phyloP scores from a whole-genome alignment of 805 yeast species.

The Schwanniomyces polymorphus region DNA sequence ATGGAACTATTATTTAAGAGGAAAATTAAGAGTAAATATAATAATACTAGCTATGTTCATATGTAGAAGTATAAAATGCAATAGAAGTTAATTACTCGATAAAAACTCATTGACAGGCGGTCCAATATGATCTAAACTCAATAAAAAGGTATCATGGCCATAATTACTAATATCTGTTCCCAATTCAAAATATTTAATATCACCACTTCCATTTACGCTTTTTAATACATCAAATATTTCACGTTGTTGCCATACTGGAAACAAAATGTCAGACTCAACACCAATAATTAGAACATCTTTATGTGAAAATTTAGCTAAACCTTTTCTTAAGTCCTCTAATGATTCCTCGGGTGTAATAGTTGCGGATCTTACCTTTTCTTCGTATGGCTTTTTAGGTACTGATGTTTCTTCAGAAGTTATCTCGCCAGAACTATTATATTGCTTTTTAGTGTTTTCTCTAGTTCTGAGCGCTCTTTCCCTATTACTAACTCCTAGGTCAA shows the following conservation, averaged over 20 bases:
- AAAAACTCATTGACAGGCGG: slow-evolving; percentile 69
- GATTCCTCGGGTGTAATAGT: slow-evolving; percentile 56
- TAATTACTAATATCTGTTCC: slow-evolving; percentile 74
- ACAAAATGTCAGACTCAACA: slow-evolving; percentile 87
- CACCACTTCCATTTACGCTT: slow-evolving; percentile 22
- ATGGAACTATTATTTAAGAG: slow-evolving; percentile 47
- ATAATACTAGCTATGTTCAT: neutral
- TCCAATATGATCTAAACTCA: slow-evolving; percentile 80
- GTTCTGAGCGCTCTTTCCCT: slow-evolving; percentile 42
- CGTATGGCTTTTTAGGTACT: slow-evolving; percentile 52
- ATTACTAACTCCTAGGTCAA: slow-evolving; percentile 66
- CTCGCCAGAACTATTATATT: slow-evolving; percentile 14
- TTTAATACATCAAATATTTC: slow-evolving; percentile 68
- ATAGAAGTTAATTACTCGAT: neutral
- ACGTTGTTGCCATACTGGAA: slow-evolving; percentile 93
- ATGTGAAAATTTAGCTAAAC: slow-evolving; percentile 61
- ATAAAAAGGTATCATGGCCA: slow-evolving; percentile 89
- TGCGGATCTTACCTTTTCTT: slow-evolving; percentile 49
- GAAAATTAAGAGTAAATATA: neutral
- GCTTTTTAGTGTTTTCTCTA: slow-evolving; percentile 37
- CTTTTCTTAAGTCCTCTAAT: slow-evolving; percentile 59
- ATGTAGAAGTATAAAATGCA: neutral
- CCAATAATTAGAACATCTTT: slow-evolving; percentile 78
- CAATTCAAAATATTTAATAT: slow-evolving; percentile 67
- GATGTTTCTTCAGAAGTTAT: slow-evolving; percentile 14